phyloP scores from a whole-genome alignment of 2,329 filamentous ascomycete species.

The Fusarium bulbicola region DNA sequence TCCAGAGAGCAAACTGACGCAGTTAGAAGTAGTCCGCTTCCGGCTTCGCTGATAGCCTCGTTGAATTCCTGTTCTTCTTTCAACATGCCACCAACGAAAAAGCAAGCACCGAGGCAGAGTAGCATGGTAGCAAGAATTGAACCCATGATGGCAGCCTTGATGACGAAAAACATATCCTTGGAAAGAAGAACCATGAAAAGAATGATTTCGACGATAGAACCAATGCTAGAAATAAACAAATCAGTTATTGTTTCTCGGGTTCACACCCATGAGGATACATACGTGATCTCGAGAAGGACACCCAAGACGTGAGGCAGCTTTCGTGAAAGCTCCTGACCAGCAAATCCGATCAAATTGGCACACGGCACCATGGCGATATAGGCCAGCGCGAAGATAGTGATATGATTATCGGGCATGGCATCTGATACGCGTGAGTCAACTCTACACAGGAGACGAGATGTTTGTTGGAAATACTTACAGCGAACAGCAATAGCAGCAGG shows the following conservation, averaged over 20 bases:
- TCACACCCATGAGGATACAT: slow-evolving; percentile 32
- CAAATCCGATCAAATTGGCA: slow-evolving; percentile 60
- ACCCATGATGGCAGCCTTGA: slow-evolving; percentile 84
- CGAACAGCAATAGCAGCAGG: slow-evolving; percentile 58
- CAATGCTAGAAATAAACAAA: slow-evolving; percentile 54
- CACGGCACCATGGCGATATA: slow-evolving; percentile 63
- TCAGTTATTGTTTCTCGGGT: neutral
- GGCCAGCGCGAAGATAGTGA: slow-evolving; percentile 57
- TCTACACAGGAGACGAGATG: neutral
- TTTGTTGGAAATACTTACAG: slow-evolving; percentile 37
- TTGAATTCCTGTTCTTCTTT: slow-evolving; percentile 77
- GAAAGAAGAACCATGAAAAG: slow-evolving; percentile 80
- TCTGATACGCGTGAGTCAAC: slow-evolving; percentile 39
- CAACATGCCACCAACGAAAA: slow-evolving; percentile 77
- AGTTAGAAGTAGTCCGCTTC: slow-evolving; percentile 78
- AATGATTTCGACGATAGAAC: slow-evolving; percentile 82
- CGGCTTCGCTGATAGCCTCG: slow-evolving; percentile 80
- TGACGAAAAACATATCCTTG: slow-evolving; percentile 69
- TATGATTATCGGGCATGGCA: slow-evolving; percentile 47
- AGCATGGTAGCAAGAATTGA: slow-evolving; percentile 85
- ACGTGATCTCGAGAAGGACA: slow-evolving; percentile 68
- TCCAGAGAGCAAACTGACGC: slow-evolving; percentile 64
- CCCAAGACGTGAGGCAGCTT: slow-evolving; percentile 80
- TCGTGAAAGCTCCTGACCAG: slow-evolving; percentile 75
- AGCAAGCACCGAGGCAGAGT: slow-evolving; percentile 81